Conservation (phyloP, 768 basidiomycete species). For the Boletales sp. region DNA sequence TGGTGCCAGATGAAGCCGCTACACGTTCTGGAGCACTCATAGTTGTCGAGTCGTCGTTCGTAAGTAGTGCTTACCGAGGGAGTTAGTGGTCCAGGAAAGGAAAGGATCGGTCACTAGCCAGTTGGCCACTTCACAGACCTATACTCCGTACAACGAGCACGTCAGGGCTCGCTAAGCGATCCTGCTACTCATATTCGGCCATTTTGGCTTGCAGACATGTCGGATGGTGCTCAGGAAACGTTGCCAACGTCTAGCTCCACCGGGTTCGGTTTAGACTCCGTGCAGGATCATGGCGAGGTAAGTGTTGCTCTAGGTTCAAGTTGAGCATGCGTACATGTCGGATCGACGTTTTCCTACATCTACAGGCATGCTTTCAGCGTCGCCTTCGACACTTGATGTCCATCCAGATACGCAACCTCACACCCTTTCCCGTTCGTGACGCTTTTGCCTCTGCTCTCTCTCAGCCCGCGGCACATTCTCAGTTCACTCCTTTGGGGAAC, state of each 20-base stretch:
- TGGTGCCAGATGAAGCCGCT: conserved; percentile 32
- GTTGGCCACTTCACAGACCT: background rate
- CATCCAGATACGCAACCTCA: conserved; percentile 75
- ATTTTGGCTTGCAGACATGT: conserved; percentile 17
- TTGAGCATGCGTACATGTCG: background rate
- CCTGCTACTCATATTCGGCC: background rate
- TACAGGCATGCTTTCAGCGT: conserved; percentile 41
- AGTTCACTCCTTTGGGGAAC: conserved; percentile 54
- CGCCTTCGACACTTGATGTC: conserved; percentile 71
- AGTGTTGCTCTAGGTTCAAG: conserved; percentile 1
- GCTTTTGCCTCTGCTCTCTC: conserved; percentile 66
- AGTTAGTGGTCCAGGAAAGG: conserved; percentile 29
- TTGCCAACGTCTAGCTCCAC: conserved; percentile 13
- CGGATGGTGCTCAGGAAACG: conserved; percentile 14
- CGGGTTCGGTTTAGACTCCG: conserved; percentile 13
- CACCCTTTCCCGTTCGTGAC: conserved; percentile 82
- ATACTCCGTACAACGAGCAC: conserved; percentile 1
- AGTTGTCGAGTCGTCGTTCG: conserved; percentile 15
- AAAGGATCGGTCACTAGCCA: conserved; percentile 1
- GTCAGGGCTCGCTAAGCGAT: background rate
- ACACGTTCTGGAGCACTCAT: conserved; percentile 18
- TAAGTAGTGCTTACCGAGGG: conserved; percentile 44
- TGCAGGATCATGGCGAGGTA: conserved; percentile 11
- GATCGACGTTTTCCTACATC: background rate
- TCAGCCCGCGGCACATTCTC: conserved; percentile 60